Evolutionary conservation across 2,329 filamentous ascomycete species (phyloP).

Genomic region (Venturia pyrina): DNA sequence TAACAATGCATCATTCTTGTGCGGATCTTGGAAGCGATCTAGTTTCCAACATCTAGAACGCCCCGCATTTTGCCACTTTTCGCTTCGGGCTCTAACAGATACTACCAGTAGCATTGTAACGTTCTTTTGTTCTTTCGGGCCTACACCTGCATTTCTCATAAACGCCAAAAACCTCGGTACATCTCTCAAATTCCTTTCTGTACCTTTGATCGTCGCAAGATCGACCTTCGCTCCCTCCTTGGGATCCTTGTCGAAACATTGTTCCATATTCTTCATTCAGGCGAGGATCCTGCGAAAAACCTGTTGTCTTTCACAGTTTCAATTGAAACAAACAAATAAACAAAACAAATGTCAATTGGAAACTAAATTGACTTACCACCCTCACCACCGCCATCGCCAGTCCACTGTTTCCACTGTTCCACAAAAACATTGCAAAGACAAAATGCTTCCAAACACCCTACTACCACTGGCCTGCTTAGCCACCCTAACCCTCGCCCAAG

Average conservation of each 20-base stretch:
- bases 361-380: background rate
- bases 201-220: background rate
- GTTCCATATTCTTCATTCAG: background rate
- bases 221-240: background rate
- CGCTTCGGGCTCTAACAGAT: background rate
- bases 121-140: background rate
- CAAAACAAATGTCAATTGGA: background rate
- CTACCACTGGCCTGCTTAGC: background rate
- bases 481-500: background rate
- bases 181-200: background rate
- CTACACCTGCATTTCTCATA: background rate
- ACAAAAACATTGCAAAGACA: background rate
- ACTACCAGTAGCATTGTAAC: no score
- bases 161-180: background rate
- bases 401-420: background rate
- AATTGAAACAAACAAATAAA: background rate
- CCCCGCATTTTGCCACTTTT: background rate
- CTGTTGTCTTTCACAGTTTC: background rate
- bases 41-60: background rate
- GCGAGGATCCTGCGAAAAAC: background rate
- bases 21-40: background rate
- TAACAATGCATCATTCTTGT: background rate
- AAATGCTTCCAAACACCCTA: background rate
- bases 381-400: background rate
- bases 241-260: background rate